Evolutionary conservation across 495 filamentous ascomycete genomes (phyloP).

Genomic region (Oidiodendron maius): DNA sequence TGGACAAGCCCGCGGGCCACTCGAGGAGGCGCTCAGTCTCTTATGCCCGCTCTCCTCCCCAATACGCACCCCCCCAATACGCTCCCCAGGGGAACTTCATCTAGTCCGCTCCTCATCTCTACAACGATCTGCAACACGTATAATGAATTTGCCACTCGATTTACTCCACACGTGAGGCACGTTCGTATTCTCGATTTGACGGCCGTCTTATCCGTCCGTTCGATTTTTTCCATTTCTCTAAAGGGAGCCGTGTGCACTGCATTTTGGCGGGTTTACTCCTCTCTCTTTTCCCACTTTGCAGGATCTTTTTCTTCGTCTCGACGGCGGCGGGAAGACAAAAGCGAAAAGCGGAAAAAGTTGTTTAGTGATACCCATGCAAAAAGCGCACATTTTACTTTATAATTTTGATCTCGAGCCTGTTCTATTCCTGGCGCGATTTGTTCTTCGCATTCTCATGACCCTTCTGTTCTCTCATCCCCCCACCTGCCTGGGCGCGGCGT

Average conservation of each 20-base stretch:
- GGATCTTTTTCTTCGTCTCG: background rate
- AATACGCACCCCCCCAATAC: slow-evolving; percentile 4
- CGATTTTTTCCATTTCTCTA: no score
- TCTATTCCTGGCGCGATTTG: background rate
- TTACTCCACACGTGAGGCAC: no score
- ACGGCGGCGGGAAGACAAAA: background rate
- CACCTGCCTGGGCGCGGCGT: no score
- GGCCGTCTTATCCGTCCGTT: background rate
- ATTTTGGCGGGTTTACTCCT: background rate
- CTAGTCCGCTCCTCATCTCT: slow-evolving; percentile 1
- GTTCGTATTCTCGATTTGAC: no score
- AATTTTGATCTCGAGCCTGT: background rate
- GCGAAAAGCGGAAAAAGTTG: slow-evolving; percentile 5
- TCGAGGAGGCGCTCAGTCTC: slow-evolving; percentile 11
- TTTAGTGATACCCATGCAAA: background rate
- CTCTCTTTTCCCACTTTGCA: background rate
- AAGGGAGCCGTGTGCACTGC: background rate
- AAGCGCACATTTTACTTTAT: background rate
- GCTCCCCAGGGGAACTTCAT: slow-evolving; percentile 4
- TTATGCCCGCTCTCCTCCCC: slow-evolving; percentile 13
- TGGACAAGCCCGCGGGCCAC: slow-evolving; percentile 8
- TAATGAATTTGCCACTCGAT: background rate
- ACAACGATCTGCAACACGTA: background rate
- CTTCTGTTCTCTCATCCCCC: no score
- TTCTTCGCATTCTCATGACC: no score